Conservation (phyloP, 192 early-diverging fungal species). For the Entomortierella parvispora region DNA sequence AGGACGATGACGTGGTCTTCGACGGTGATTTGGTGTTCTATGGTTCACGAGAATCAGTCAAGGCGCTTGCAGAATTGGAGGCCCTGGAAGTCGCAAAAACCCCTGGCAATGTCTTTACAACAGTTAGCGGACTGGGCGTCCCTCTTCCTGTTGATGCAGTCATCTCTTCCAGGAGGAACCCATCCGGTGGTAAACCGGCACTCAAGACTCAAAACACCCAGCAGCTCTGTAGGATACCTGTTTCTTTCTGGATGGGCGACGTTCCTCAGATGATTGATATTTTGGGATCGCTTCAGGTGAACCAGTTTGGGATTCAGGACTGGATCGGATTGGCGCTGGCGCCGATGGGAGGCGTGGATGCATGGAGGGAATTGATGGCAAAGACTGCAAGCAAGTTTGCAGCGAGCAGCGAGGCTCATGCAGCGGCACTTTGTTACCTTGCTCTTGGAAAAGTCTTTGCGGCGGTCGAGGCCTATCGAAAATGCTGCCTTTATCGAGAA, state of each 20-base stretch:
- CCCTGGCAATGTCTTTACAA: conserved; percentile 15
- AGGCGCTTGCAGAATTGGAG: conserved; percentile 43
- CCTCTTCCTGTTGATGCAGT: not conserved
- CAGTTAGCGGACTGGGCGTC: conserved; percentile 29
- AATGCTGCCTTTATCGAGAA: conserved; percentile 51
- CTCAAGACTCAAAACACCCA: not conserved
- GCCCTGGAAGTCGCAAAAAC: conserved; percentile 10
- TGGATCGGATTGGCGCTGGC: conserved; percentile 62
- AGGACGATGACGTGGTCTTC: not conserved
- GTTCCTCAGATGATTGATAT: conserved; percentile 36
- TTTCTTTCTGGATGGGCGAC: conserved; percentile 42
- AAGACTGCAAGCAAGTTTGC: conserved; percentile 54
- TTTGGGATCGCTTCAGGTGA: conserved; percentile 4
- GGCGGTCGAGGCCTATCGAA: conserved; percentile 56
- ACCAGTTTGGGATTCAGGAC: conserved; percentile 48
- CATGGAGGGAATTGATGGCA: conserved; percentile 54
- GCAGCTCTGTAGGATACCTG: conserved; percentile 30
- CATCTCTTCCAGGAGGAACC: not conserved
- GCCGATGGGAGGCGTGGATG: conserved; percentile 59
- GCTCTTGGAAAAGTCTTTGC: conserved; percentile 54
- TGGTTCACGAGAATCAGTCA: conserved; percentile 38
- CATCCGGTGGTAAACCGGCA: no score
- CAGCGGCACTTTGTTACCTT: conserved; percentile 53
- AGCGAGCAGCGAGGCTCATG: conserved; percentile 43
- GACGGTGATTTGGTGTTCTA: conserved; percentile 41